Percentiles rank a stretch among this genome's conserved stretches.
Evolutionary conservation across 1,284 basidiomycete species (phyloP).

Genomic region (Caloboletus inedulis): DNA sequence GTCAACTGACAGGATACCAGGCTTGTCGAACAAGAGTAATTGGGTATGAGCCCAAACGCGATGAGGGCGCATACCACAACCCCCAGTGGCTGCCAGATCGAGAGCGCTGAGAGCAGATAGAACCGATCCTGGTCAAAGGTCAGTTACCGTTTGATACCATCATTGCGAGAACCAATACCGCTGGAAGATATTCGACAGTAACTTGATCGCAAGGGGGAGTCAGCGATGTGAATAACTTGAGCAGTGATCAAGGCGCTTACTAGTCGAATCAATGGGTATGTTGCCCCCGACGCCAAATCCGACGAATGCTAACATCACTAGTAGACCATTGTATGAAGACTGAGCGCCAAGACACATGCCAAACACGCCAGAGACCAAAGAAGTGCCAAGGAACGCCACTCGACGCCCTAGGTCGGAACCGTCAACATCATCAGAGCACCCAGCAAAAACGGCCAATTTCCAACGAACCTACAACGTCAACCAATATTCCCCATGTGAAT

Average conservation of each 20-base stretch:
- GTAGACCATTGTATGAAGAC: conserved; percentile 12
- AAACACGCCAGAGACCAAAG: conserved; percentile 14
- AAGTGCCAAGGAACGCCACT: conserved; percentile 16
- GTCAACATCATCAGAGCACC: background rate
- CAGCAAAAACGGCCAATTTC: too few relatives aligned
- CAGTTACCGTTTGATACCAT: background rate
- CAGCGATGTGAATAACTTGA: background rate
- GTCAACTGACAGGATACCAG: conserved; percentile 17
- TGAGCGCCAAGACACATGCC: conserved; percentile 15
- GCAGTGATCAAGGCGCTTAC: conserved; percentile 1
- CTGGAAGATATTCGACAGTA: conserved; percentile 16
- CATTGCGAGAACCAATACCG: background rate
- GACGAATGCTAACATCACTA: conserved; percentile 9
- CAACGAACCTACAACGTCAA: conserved; percentile 19
- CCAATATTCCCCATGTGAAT: conserved; percentile 16
- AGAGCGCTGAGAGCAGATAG: conserved; percentile 20
- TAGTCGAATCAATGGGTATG: conserved; percentile 18
- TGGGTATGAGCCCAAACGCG: conserved; percentile 13
- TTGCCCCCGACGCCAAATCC: conserved; percentile 22
- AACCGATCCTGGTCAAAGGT: conserved; percentile 12
- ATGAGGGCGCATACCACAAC: background rate
- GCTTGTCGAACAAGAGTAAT: conserved; percentile 14
- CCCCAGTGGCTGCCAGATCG: conserved; percentile 10
- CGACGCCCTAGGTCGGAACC: conserved; percentile 13
- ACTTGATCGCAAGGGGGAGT: conserved; percentile 2